A percentile compares a stretch with the other conserved stretches of the same genome.
These are phyloP conservation scores for Aaosphaeria pasadenensis DNA, from an alignment of 2,329 filamentous ascomycete species.

Conservation along the genomic window DNA sequence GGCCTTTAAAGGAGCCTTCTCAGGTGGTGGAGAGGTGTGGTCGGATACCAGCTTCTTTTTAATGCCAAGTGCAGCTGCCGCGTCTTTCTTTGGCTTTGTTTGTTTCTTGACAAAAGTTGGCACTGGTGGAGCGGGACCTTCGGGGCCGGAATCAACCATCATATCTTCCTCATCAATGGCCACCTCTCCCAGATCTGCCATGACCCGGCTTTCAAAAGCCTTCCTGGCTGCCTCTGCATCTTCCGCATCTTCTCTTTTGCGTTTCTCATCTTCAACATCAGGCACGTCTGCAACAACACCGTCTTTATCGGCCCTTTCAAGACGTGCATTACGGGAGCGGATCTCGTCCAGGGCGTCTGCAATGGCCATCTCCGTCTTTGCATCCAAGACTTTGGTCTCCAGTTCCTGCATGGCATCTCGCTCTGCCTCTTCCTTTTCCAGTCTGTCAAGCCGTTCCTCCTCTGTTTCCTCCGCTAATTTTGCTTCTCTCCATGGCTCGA, in stretches of 20 bases:
- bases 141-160: conserved; percentile 39
- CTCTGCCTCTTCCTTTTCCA: conserved; percentile 78
- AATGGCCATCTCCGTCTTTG: conserved; percentile 92
- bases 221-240: conserved; percentile 76
- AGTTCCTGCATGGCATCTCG: conserved; percentile 92
- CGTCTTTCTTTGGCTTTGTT: conserved; percentile 84
- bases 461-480: conserved; percentile 73
- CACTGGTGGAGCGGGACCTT: conserved; percentile 24
- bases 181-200: conserved; percentile 46
- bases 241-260: conserved; percentile 69
- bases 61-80: conserved; percentile 71
- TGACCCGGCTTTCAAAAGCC: conserved; percentile 61
- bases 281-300: conserved; percentile 56
- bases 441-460: conserved; percentile 78
- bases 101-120: conserved; percentile 69
- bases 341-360: conserved; percentile 97
- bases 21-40: conserved; percentile 4
- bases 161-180: conserved; percentile 46
- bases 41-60: conserved; percentile 51
- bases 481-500: conserved; percentile 81
- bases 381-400: conserved; percentile 89
- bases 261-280: conserved; percentile 57
- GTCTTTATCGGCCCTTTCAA: conserved; percentile 69
- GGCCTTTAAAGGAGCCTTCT: conserved; percentile 3
- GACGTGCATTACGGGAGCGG: conserved; percentile 81